phyloP scores from a whole-genome alignment of 306 rosid species.

The Acmispon strigosus region DNA sequence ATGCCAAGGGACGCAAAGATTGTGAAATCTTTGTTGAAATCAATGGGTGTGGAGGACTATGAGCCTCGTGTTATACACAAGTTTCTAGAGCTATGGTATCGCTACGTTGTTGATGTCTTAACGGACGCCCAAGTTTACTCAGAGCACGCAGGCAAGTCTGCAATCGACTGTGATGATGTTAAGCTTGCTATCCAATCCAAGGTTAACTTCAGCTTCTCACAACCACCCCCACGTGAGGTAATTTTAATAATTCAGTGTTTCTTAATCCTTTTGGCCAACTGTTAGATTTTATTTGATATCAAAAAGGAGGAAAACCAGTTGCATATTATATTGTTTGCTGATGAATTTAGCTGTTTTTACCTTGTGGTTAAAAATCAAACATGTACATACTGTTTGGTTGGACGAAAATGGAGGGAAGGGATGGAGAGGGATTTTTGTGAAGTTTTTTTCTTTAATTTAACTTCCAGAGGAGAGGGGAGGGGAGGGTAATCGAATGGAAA shows the following conservation, averaged over 20 bases:
- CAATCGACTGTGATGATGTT: too few species aligned
- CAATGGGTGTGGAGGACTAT: conserved; percentile 88
- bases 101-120: too few species aligned
- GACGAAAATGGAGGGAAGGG: too few species aligned
- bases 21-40: conserved; percentile 63
- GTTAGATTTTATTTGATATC: not conserved
- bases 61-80: conserved; percentile 83
- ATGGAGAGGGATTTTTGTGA: too few species aligned
- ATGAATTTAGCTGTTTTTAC: not conserved
- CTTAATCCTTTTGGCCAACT: too few species aligned
- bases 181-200: too few species aligned
- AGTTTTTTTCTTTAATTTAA: too few species aligned
- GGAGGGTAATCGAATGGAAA: too few species aligned
- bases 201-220: conserved; percentile 90
- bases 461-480: too few species aligned
- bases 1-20: conserved; percentile 91
- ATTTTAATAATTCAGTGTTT: not conserved
- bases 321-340: not conserved
- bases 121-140: too few species aligned
- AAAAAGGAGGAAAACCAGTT: not conserved
- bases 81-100: conserved; percentile 88
- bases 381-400: not conserved
- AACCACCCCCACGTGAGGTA: conserved; percentile 99
- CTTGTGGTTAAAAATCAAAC: not conserved
- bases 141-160: too few species aligned